Percentiles rank a stretch among this genome's conserved stretches.
Conservation (phyloP, 2,329 filamentous ascomycete genomes). For the Didymella segeticola region DNA sequence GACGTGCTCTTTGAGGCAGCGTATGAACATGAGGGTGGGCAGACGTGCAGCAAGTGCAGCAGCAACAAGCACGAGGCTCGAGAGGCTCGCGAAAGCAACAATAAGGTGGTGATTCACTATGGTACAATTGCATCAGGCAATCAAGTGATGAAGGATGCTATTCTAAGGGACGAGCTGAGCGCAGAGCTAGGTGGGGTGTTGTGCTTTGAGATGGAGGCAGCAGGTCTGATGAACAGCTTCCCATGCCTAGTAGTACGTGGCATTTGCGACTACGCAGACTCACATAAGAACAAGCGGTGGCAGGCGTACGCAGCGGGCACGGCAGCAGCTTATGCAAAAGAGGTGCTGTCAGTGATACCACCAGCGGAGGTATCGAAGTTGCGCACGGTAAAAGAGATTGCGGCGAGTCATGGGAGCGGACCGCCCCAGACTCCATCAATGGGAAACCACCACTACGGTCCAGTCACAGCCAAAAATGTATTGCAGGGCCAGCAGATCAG, state of each 20-base stretch:
- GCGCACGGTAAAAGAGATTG: slow-evolving; percentile 8
- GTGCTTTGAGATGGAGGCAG: slow-evolving; percentile 7
- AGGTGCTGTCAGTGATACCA: not conserved
- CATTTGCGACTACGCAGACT: slow-evolving; percentile 1
- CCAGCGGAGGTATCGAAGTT: not conserved
- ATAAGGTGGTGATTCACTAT: slow-evolving; percentile 7
- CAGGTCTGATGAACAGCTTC: too few species aligned
- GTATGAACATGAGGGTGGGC: not conserved
- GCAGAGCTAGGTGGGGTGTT: slow-evolving; percentile 16
- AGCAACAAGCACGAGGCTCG: not conserved
- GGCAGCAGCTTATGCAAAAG: slow-evolving; percentile 2
- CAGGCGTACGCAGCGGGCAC: slow-evolving; percentile 2
- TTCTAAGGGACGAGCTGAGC: slow-evolving; percentile 6
- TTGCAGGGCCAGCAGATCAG: too few species aligned
- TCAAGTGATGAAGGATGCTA: slow-evolving; percentile 13
- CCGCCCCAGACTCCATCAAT: not conserved
- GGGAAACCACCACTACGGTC: not conserved
- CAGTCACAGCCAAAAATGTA: too few species aligned
- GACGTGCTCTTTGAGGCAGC: not conserved
- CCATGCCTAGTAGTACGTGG: slow-evolving; percentile 2
- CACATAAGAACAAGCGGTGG: not conserved
- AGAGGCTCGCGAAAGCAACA: not conserved
- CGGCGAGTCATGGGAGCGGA: not conserved
- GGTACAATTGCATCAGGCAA: slow-evolving; percentile 14
- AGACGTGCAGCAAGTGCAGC: not conserved